A percentile compares a stretch with the other conserved stretches of the same genome.
Evolutionary conservation across 208 protist genomes (phyloP).

Genomic region (Leishmania tropica): DNA sequence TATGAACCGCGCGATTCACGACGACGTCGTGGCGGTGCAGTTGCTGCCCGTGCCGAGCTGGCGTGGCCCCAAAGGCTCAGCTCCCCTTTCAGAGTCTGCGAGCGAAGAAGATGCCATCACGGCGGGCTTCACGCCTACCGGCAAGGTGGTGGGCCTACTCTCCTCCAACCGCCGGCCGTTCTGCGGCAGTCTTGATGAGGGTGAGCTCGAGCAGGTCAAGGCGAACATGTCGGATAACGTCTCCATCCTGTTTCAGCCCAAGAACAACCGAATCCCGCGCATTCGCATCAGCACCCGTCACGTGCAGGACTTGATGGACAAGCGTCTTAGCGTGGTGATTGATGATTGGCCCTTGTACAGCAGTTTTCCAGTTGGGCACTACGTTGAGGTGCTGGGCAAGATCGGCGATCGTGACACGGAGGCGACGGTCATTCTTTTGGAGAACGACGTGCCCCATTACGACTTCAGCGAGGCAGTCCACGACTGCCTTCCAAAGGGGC

Average conservation of each 20-base stretch:
- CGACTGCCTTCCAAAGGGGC: conserved; percentile 87
- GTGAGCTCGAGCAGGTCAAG: conserved; percentile 61
- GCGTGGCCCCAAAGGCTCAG: conserved; percentile 25
- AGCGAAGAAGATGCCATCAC: conserved; percentile 67
- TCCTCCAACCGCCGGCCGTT: conserved; percentile 69
- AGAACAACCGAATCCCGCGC: conserved; percentile 87
- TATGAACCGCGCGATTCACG: conserved; percentile 90
- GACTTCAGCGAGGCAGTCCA: conserved; percentile 92
- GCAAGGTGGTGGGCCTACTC: conserved; percentile 77
- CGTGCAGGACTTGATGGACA: conserved; percentile 80
- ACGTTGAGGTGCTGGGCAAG: conserved; percentile 92
- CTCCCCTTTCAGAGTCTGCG: conserved; percentile 28
- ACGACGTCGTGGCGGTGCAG: conserved; percentile 80
- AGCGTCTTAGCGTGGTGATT: conserved; percentile 95
- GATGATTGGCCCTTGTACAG: conserved; percentile 92
- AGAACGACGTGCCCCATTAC: conserved; percentile 94
- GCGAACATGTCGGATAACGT: conserved; percentile 51
- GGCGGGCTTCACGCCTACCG: conserved; percentile 63
- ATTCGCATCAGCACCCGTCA: conserved; percentile 89
- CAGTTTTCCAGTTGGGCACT: conserved; percentile 94
- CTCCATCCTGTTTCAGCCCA: conserved; percentile 88
- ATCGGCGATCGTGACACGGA: conserved; percentile 96
- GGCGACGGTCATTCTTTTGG: conserved; percentile 93
- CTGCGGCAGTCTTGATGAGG: conserved; percentile 87
- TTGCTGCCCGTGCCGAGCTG: conserved; percentile 63